Base-by-base conservation (phyloP, 2,329 filamentous ascomycete genomes). In the Ophiognomonia clavigignenti-juglandacearum region DNA sequence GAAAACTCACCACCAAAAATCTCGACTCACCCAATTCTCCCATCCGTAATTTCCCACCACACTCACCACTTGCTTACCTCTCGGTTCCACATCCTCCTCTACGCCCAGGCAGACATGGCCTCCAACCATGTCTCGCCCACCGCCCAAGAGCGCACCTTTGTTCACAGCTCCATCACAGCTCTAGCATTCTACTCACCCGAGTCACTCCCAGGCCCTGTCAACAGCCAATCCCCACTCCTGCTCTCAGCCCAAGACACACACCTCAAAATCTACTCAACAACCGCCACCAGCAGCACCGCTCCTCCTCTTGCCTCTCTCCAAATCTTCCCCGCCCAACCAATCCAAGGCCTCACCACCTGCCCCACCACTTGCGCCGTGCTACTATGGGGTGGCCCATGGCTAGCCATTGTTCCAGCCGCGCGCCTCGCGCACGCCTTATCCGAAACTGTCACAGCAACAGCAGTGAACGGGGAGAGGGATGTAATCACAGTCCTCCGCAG, bases 291-390 rank as follows among this genome's bases (percentile, higher is more conserved):
- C 5, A 65, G 60, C 4, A 59, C 52, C 20, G 60, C 72, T 9
- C 54, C 51, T 19, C 60, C 72, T 9, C 54, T 72, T 27, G 69
- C 65, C 41, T 66, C 67, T 40, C 59, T 76, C 41, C 64, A 64
- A 20, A 65, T 89, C 24, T 91, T 93, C 58, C 58, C 65, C 14
- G 73, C 73, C n/a, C 86, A 92, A 61, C 70, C 80, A 3, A 80
- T 93, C 42, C 88, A 93, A 63, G 88, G 88, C 3, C 80, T 92
- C 45, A 64, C 71, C n/a, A 64, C 80, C 58, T 43, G 62, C 56
- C 14, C 4, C 31, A 9, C 26, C 9, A 39, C 35, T 6, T n/a
- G 48, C 45, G 56, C 64, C 35, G 54, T 82, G 9, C 68, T 92
- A 6, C 65, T 84, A 14, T 95, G 88, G 87, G 89, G 89, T 32